Evolutionary conservation across 1,284 basidiomycete species (phyloP), one percentile per base, ranked within the genome.

Genomic region (Moniliophthora roreri): DNA sequence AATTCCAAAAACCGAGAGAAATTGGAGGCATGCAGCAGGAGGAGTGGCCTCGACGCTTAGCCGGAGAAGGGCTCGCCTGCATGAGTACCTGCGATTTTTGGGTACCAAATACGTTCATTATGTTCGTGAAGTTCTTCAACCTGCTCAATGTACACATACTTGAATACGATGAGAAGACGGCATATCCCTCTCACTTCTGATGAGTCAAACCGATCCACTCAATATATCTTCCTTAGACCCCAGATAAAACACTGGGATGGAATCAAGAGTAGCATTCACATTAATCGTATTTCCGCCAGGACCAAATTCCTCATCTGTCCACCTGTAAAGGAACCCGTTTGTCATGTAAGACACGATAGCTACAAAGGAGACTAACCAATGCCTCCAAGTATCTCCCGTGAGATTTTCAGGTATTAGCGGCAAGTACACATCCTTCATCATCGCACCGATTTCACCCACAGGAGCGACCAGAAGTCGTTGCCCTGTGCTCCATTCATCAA

Each of bases 221-320:
- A 71, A 56, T 38, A 71, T 70, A 54, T 71, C 69, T 10, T 53
- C 52, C 51, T 67, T 73, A 20, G 54, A 63, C 11, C 69, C 72
- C 40, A 75, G 56, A 58, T 68, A 73, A 50, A 75, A 73, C 6
- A 75, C 70, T 1, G 70, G 74, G 10, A 74, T 75, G 47, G 70
- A 63, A 51, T 72, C 67, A 18, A 73, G 62, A 11, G 63, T 57
- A 2, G 69, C 72, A 52, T 60, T 66, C 23, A 72, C 60, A 50
- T 62, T 69, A 13, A 74, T 62, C 13, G 52, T 55, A 21, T 55
- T 56, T 16, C 71, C 71, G 24, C 72, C 70, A 21, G 50, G 54
- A 2, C 69, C 70, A 50, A 69, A 69, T 40, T 66, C 57, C 40
- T 61, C 61, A 13, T 73, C 67, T 6, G 68, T 66, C 71, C 72